Percentiles rank a stretch among this genome's conserved stretches.
Conservation (phyloP, 2,329 filamentous ascomycete genomes). For the Penicillium hesseltinei region DNA sequence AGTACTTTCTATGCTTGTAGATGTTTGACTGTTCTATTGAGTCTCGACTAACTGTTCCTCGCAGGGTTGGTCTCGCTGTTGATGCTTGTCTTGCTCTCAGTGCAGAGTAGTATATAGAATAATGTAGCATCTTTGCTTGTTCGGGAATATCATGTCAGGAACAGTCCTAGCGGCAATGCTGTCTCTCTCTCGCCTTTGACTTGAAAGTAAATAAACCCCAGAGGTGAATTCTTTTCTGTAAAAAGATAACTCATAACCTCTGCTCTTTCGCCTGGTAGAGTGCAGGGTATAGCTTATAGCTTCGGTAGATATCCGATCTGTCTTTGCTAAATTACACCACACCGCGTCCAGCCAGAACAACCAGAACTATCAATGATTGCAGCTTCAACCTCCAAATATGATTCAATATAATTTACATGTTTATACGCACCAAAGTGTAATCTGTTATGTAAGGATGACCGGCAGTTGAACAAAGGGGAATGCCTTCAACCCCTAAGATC, state of each 20-base stretch:
- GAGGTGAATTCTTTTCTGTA: not conserved
- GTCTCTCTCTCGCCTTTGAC: not conserved
- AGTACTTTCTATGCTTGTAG: slow-evolving; percentile 39
- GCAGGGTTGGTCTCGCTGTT: slow-evolving; percentile 77
- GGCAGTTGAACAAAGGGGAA: slow-evolving; percentile 5
- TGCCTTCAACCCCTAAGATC: slow-evolving; percentile 3
- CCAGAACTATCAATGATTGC: not conserved
- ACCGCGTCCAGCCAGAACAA: too few relatives aligned
- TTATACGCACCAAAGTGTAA: not conserved
- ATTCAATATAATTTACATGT: not conserved
- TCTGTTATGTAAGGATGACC: not conserved
- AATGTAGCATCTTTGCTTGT: slow-evolving; percentile 5
- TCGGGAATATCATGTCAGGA: not conserved
- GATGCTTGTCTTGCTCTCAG: slow-evolving; percentile 77
- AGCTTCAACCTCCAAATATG: not conserved
- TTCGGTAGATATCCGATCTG: not conserved
- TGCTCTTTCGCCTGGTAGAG: not conserved
- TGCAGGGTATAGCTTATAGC: not conserved
- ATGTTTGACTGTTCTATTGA: not conserved
- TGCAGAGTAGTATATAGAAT: slow-evolving; percentile 36
- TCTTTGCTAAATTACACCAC: not conserved
- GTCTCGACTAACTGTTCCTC: slow-evolving; percentile 14
- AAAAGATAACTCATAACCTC: too few relatives aligned
- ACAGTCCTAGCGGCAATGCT: not conserved
- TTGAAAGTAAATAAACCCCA: not conserved